Conservation (phyloP, 257 asterid species). For the Cruciata laevipes region DNA sequence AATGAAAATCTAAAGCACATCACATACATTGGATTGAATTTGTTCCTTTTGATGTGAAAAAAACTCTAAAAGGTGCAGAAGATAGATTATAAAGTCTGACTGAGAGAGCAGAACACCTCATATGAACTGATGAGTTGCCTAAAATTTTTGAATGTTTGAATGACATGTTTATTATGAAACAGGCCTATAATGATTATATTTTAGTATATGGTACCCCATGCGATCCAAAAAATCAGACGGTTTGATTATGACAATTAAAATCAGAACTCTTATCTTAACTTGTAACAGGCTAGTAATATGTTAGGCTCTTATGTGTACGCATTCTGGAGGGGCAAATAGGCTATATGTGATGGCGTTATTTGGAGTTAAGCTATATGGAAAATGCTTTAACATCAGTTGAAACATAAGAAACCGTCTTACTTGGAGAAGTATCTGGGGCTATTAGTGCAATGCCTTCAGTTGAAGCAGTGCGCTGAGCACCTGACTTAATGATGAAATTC, state of each 20-base stretch:
- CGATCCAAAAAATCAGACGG: not conserved
- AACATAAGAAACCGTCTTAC: slow-evolving; percentile 32
- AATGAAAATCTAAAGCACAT: not conserved
- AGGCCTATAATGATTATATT: not conserved
- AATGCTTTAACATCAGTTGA: not conserved
- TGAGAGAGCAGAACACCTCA: not conserved
- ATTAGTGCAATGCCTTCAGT: slow-evolving; percentile 67
- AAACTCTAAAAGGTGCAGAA: not conserved
- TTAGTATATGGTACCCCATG: not conserved
- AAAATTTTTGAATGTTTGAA: not conserved
- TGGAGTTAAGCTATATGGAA: not conserved
- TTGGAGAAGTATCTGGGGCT: slow-evolving; percentile 87
- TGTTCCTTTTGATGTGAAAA: not conserved
- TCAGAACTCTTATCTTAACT: too few species aligned
- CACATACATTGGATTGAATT: not conserved
- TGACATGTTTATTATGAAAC: not conserved
- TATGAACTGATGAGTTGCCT: not conserved
- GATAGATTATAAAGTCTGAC: not conserved
- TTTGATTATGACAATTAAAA: not conserved
- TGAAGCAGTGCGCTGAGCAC: slow-evolving; percentile 95
- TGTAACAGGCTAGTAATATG: not conserved
- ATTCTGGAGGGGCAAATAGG: too few species aligned
- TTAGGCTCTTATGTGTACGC: not conserved
- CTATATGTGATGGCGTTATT: not conserved
- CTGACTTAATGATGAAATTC: slow-evolving; percentile 80